Evolutionary conservation across 1,284 basidiomycete genomes (phyloP).

Genomic region (Boletus hoseneyae): DNA sequence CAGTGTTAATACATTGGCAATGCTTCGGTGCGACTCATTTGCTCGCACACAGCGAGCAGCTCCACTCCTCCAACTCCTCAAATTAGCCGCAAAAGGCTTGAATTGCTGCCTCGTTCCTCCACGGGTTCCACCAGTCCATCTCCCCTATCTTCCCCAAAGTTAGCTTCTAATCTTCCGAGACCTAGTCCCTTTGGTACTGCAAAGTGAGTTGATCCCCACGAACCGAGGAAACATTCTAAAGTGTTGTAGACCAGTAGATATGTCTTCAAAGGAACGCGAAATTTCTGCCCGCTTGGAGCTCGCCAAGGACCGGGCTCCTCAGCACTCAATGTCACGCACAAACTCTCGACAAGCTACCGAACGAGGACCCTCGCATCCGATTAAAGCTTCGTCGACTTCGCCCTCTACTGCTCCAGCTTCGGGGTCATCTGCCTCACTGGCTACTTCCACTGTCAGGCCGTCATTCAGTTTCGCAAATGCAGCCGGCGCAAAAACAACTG

Average conservation of each 20-base stretch:
- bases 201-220: constrained; percentile 44
- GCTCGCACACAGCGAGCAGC: constrained; percentile 47
- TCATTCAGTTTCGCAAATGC: constrained; percentile 70
- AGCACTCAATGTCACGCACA: constrained; percentile 62
- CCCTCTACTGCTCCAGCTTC: constrained; percentile 31
- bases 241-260: constrained; percentile 75
- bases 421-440: constrained; percentile 28
- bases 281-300: constrained; percentile 65
- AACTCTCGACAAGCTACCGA: constrained; percentile 62
- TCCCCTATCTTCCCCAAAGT: constrained; percentile 73
- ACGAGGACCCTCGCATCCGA: constrained; percentile 39
- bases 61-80: constrained; percentile 82
- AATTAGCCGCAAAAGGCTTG: constrained; percentile 72
- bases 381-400: constrained; percentile 35
- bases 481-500: constrained; percentile 42
- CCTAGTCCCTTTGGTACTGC: constrained; percentile 88
- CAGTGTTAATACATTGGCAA: background rate
- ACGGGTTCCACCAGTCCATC: constrained; percentile 60
- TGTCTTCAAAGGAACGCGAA: constrained; percentile 71
- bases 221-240: constrained; percentile 8
- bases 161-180: constrained; percentile 43
- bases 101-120: constrained; percentile 75
- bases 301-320: constrained; percentile 48
- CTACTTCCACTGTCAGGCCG: constrained; percentile 50
- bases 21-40: constrained; percentile 9